Percentiles rank a stretch among this genome's conserved stretches.
These are phyloP conservation scores for Dictyostelium purpureum DNA, from an alignment of 78 protist genomes.

Conservation along the genomic window DNA sequence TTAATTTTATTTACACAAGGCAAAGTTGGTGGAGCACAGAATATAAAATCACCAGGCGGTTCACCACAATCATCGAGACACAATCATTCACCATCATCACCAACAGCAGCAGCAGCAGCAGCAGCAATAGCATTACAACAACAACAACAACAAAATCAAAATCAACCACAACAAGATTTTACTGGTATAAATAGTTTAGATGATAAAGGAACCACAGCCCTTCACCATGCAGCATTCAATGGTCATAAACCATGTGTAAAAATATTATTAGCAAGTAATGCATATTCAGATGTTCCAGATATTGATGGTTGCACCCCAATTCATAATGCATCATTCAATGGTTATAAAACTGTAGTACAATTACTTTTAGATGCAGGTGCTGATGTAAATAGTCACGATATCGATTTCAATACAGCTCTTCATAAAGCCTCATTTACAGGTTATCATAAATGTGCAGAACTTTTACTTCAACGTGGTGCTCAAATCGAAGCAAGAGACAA, in stretches of 20 bases:
- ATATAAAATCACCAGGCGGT: constrained; percentile 1
- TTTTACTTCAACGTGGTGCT: constrained; percentile 26
- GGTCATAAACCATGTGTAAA: constrained; percentile 80
- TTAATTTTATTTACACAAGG: constrained; percentile 63
- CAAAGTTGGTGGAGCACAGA: not conserved
- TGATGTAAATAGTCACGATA: constrained; percentile 42
- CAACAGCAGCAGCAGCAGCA: not conserved
- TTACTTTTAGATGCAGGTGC: constrained; percentile 59
- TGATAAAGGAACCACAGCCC: constrained; percentile 71
- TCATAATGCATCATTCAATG: constrained; percentile 82
- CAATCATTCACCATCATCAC: not conserved
- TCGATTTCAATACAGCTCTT: constrained; percentile 68
- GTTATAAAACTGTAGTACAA: constrained; percentile 39
- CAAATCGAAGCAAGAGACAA: constrained; percentile 57
- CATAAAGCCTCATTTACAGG: constrained; percentile 67
- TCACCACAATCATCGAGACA: not conserved
- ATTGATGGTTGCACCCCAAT: constrained; percentile 81
- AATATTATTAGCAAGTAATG: constrained; percentile 34
- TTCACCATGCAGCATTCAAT: constrained; percentile 82
- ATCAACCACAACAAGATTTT: constrained; percentile 31
- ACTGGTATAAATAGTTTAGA: constrained; percentile 63
- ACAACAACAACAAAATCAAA: not conserved
- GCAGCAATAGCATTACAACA: not conserved
- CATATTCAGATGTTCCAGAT: constrained; percentile 54
- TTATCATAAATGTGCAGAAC: constrained; percentile 67